Base-by-base conservation (phyloP, 1,284 basidiomycete species). In the Trichosporon sp. region DNA sequence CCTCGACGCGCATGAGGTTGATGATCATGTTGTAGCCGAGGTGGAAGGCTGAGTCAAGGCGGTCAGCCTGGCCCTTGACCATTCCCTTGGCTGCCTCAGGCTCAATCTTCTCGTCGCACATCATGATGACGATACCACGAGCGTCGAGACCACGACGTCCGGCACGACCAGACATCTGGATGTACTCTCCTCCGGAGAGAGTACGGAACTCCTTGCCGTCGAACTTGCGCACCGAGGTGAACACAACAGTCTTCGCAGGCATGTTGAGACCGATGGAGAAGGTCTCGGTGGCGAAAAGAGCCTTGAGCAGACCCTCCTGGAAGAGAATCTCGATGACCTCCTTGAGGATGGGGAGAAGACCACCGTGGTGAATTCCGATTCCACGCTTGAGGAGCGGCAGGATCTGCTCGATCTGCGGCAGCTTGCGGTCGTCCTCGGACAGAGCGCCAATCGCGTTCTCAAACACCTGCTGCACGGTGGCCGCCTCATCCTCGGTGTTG, bases 201-300 rank as follows among this genome's bases (percentile, higher is more conserved):
- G 95, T 93, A 42, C 97, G 88, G 85, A 98, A 97, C 77, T 97
- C 93, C 66, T 89, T 90, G 4, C 97, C 97, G 80, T 99, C 97
- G 78, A 95, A 99, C 84, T 98, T 99, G 74, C 93, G 89, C 8
- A 95, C 92, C 1, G 91, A 88, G 0, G 95, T 98, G 70, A 86
- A 98, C 25, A 99, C 96, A 67, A 99, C 97, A 7, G 97, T 99
- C 86, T 98, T 98, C 38, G 97, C 97, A 12, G 97, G 97, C 97
- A 99, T 99, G 85, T 99, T 99, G 65, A 99, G 86, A 68, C 97
- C 96, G 75, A 99, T 99, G 4, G 95, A 98, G 85, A 99, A 99
- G 0, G 97, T 99, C 84, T 99, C 97, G 0, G 97, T 99, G 2
- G 97, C 97, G 78, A 99, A 99, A 44, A 99, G 88, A 25, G 95